Evolutionary conservation across 768 basidiomycete genomes (phyloP).

Genomic region (Suillus subaureus): DNA sequence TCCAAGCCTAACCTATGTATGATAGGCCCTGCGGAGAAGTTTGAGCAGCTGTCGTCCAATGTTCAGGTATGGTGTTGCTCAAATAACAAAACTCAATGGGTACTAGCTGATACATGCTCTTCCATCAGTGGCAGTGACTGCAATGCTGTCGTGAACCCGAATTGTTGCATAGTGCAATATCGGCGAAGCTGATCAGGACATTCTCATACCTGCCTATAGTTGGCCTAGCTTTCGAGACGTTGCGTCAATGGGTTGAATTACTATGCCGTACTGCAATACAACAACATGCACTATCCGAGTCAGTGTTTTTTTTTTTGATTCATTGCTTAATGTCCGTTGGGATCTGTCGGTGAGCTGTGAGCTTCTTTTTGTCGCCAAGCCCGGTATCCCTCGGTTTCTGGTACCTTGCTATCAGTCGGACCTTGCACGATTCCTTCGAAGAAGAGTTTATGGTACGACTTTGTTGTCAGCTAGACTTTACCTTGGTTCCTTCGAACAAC

Average conservation of each 20-base stretch:
- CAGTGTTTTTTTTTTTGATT: too few species aligned
- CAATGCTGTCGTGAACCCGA: background rate
- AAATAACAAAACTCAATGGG: background rate
- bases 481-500: too few species aligned
- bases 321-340: too few species aligned
- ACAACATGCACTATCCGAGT: background rate
- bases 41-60: background rate
- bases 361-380: background rate
- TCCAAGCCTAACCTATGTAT: too few species aligned
- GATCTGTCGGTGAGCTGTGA: background rate
- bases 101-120: background rate
- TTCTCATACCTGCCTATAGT: background rate
- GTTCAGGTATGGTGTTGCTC: background rate
- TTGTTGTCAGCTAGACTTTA: too few species aligned
- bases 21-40: background rate
- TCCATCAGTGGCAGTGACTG: background rate
- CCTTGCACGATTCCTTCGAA: too few species aligned
- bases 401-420: too few species aligned
- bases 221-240: background rate
- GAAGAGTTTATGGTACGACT: too few species aligned
- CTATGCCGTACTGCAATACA: background rate
- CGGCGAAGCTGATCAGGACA: background rate
- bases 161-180: background rate
- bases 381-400: background rate
- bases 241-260: background rate